phyloP scores from a whole-genome alignment of 257 asterid genomes.

The Petunia secreta region DNA sequence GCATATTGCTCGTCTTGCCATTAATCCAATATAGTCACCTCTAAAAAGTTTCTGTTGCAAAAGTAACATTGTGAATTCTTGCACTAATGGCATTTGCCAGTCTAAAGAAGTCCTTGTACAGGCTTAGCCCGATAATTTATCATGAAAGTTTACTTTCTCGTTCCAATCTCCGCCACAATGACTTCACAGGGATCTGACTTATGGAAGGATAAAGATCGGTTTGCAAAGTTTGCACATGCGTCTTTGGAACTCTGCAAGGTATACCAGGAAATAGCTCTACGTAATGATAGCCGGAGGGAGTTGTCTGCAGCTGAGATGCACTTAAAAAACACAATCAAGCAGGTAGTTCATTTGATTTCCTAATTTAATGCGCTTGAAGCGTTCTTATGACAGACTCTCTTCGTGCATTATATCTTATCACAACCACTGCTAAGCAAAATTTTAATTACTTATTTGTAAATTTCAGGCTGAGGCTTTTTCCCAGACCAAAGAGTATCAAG shows the following conservation, averaged over 20 bases:
- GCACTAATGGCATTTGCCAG: not conserved
- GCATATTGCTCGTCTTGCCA: slow-evolving; percentile 18
- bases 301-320: slow-evolving; percentile 90
- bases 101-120: slow-evolving; percentile 2
- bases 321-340: slow-evolving; percentile 74
- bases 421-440: not conserved
- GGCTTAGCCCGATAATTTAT: not conserved
- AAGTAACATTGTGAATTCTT: not conserved
- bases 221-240: slow-evolving; percentile 76
- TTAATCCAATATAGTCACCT: not conserved
- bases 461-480: slow-evolving; percentile 59
- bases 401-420: not conserved
- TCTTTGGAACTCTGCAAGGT: slow-evolving; percentile 80
- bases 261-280: slow-evolving; percentile 59
- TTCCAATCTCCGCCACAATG: not conserved
- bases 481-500: slow-evolving; percentile 52
- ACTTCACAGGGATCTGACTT: slow-evolving; percentile 64
- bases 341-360: slow-evolving; percentile 34
- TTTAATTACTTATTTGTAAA: not conserved
- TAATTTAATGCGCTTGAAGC: not conserved
- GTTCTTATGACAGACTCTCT: not conserved
- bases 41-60: not conserved
- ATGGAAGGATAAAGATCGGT: slow-evolving; percentile 76
- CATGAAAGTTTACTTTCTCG: not conserved
- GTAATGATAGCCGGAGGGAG: slow-evolving; percentile 55